phyloP scores from a whole-genome alignment of 306 rosid species.

The Sicyos edulis region DNA sequence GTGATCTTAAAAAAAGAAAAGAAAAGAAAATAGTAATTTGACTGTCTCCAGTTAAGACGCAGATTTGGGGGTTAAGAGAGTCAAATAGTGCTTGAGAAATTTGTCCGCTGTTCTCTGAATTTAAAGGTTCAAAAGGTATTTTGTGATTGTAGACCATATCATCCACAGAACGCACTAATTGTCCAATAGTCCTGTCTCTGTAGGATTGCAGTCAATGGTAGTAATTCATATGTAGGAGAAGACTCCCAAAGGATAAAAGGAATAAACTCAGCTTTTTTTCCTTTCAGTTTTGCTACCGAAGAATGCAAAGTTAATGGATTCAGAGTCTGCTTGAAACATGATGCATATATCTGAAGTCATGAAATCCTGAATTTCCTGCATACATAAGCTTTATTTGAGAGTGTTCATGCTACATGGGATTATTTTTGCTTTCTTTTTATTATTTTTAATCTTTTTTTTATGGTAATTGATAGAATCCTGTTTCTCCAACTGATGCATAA shows the following conservation, averaged over 20 bases:
- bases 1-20: too few species aligned
- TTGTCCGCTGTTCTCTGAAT: neutral
- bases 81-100: neutral
- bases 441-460: too few species aligned
- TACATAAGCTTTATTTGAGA: too few species aligned
- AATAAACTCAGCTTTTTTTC: neutral
- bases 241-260: neutral
- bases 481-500: too few species aligned
- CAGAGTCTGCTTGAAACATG: neutral
- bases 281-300: neutral
- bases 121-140: constrained; percentile 1
- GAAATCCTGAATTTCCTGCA: too few species aligned
- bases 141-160: constrained; percentile 4
- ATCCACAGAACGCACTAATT: neutral
- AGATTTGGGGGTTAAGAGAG: neutral
- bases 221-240: neutral
- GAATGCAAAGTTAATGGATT: neutral
- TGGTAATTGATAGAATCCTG: too few species aligned
- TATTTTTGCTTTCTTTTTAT: too few species aligned
- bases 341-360: too few species aligned
- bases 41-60: constrained; percentile 1
- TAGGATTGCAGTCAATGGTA: neutral
- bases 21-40: neutral
- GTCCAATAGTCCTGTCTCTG: neutral
- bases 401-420: too few species aligned